Base-by-base conservation (phyloP, 2,329 filamentous ascomycete species). In the Fusarium gaditjirri region DNA sequence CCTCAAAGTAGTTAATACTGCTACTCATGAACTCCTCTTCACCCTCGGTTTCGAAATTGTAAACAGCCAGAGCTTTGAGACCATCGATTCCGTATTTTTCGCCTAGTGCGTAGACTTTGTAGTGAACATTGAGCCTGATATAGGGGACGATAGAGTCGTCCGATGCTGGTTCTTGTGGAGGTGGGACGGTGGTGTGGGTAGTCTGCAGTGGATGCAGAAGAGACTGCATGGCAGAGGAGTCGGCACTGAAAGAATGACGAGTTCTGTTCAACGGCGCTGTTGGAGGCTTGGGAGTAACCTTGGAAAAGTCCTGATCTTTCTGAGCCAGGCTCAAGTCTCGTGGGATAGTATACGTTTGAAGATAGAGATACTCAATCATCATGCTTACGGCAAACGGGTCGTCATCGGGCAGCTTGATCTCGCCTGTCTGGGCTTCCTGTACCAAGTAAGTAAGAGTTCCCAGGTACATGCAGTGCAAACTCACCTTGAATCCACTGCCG, bases 291-390 rank as follows among this genome's bases (percentile, higher is more conserved):
- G 6, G 13, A 13, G 21, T 6, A 17, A 23, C 7, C 11, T 1
- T 6, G 19, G 16, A 8, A 2, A 16, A 17, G 5, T 3, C 0
- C 2, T 23, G 14, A 4, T 49, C n/a, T 5, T 23, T 8, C 21
- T 3, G 29, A 9, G 13, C 16, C 8, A 49, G 8, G 6, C 8
- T 17, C 21, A 5, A 8, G 5, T 33, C 21, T 10, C 3, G 0
- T 5, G n/a, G 47, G 47, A 21, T 16, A 16, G 31, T 36, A 13
- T 52, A 36, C 23, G 23, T 36, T 36, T 35, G 31, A 5, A 25
- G 31, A 21, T 52, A 52, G 23, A 36, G 17, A 25, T 36, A 36
- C 23, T 27, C n/a, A 13, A 36, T 36, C 33, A 52, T 52, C 31
- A 25, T 27, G 23, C 33, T 16, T 6, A 52, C 33, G 3, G 33